phyloP scores from a whole-genome alignment of 805 yeast species.

The Hanseniaspora mollemarum region DNA sequence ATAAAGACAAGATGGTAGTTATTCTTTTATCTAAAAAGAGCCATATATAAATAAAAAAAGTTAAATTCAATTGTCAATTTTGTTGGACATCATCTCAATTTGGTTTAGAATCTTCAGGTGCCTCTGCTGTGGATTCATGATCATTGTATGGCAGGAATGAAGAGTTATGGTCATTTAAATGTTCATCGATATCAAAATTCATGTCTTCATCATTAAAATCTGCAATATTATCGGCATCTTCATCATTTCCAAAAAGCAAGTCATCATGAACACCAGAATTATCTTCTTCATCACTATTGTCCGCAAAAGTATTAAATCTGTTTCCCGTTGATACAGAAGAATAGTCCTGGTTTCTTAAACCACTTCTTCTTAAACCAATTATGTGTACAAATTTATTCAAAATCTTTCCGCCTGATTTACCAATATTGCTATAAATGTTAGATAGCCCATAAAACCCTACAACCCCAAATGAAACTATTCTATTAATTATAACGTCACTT shows the following conservation, averaged over 20 bases:
- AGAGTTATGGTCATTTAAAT: slow-evolving; percentile 19
- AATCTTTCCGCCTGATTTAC: slow-evolving; percentile 3
- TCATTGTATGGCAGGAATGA: slow-evolving; percentile 19
- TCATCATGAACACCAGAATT: slow-evolving; percentile 29
- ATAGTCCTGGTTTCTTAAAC: slow-evolving; percentile 16
- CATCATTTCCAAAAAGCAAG: slow-evolving; percentile 32
- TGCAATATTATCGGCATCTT: slow-evolving; percentile 40
- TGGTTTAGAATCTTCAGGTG: not conserved
- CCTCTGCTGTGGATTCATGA: slow-evolving; percentile 9
- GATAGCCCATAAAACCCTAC: slow-evolving; percentile 33
- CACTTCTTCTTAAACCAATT: slow-evolving; percentile 8
- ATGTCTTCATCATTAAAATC: slow-evolving; percentile 32
- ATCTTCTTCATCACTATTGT: slow-evolving; percentile 21
- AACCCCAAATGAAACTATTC: slow-evolving; percentile 48
- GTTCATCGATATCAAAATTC: slow-evolving; percentile 31
- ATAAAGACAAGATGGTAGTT: too few relatives aligned
- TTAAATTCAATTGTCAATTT: too few relatives aligned
- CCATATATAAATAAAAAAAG: too few relatives aligned
- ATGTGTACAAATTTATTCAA: slow-evolving; percentile 7
- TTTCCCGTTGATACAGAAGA: slow-evolving; percentile 22
- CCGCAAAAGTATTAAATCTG: slow-evolving; percentile 27
- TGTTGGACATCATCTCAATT: not conserved
- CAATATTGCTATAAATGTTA: slow-evolving; percentile 17
- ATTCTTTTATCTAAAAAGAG: too few relatives aligned
- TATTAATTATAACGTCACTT: slow-evolving; percentile 49